Conservation (phyloP, 2,329 filamentous ascomycete genomes). For the Paecilomyces sp. region DNA sequence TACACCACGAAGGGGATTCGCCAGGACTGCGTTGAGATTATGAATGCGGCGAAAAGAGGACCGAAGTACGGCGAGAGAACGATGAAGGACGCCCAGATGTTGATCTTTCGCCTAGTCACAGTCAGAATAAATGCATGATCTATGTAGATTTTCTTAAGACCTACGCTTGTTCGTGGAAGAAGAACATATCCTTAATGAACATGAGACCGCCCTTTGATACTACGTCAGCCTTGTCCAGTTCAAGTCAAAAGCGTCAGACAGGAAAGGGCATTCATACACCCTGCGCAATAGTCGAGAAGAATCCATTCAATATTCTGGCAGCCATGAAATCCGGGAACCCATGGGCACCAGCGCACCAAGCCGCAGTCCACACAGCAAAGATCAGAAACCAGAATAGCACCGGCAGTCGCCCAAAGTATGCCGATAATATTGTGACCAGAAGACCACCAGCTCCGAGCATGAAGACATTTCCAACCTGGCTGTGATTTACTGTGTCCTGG, state of each 20-base stretch:
- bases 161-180: slow-evolving; percentile 30
- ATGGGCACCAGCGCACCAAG: slow-evolving; percentile 31
- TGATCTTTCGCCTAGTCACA: slow-evolving; percentile 25
- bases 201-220: slow-evolving; percentile 30
- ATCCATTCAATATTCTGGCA: slow-evolving; percentile 38
- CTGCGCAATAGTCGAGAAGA: slow-evolving; percentile 37
- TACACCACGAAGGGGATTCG: slow-evolving; percentile 30
- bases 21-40: slow-evolving; percentile 29
- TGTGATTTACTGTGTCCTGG: slow-evolving; percentile 32
- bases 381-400: slow-evolving; percentile 36
- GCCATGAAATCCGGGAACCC: slow-evolving; percentile 35
- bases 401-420: slow-evolving; percentile 39
- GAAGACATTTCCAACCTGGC: slow-evolving; percentile 36
- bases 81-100: slow-evolving; percentile 30
- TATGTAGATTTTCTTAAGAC: not conserved
- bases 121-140: not conserved
- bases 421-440: slow-evolving; percentile 32
- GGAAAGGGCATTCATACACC: slow-evolving; percentile 15
- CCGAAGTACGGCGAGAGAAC: slow-evolving; percentile 27
- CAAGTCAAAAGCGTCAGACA: not conserved
- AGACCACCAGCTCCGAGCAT: slow-evolving; percentile 38
- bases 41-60: slow-evolving; percentile 28
- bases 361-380: slow-evolving; percentile 27
- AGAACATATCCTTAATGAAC: slow-evolving; percentile 38
- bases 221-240: not conserved